Evolutionary conservation across 2,329 filamentous ascomycete genomes (phyloP), one percentile per base, ranked within the genome.

Genomic region (Fusarium veterinarium): DNA sequence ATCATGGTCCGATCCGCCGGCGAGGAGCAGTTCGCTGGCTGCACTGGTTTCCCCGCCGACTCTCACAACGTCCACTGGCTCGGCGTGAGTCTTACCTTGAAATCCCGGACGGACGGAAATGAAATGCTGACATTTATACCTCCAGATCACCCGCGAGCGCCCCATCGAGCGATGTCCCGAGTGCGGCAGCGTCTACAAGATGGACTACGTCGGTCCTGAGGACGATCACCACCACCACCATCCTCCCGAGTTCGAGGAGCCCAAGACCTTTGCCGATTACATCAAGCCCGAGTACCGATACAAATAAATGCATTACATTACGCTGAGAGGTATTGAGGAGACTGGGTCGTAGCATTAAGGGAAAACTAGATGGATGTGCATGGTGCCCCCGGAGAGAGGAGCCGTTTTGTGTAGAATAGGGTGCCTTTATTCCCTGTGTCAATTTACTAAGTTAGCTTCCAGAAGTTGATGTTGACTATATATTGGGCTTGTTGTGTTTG

Each of bases 251-350:
- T 88, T 90, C 82, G 90, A 92, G 84, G 94, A 97, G 86, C 94
- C 95, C 83, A 97, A 98, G 92, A 97, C 94, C 79, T 95, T 98
- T 83, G 94, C 94, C 84, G 93, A 99, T 88, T 98, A 90, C 85
- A 91, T 99, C 86, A 95, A 93, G 90, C 94, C 95, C 70, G 91
- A 98, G 83, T 99, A 98, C 90, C 91, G 91, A 88, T 97, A 95
- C 84, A 82, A 76, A 81, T 84, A 82, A 80, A 81, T 75, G 73
- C 59, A 61, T 80, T 75, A 72, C 60, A 61, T 79, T 73, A 72
- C 60, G 53, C 71, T 45, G 58, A 68, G 48, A 31, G 40, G 45
- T 25, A 71, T 64, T 69, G 60, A 53, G 63, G 52, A 61, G 51
- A 60, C 35, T 51, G 65, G 63, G 68, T 41, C 59, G 62, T 69